phyloP scores from a whole-genome alignment of 2,329 filamentous ascomycete genomes.

The Diaporthe citriasiana region DNA sequence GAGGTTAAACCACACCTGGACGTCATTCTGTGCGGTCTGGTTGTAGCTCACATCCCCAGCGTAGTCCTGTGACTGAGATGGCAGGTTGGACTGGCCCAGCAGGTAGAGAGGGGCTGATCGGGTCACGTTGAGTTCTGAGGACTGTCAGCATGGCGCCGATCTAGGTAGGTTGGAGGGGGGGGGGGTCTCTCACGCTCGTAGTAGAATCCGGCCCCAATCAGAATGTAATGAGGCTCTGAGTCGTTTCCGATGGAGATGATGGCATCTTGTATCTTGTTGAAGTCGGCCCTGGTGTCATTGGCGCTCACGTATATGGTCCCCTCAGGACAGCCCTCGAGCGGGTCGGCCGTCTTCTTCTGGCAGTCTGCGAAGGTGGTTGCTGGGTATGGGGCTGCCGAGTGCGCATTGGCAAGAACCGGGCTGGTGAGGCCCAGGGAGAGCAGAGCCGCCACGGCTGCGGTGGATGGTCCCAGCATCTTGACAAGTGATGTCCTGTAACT shows the following conservation, averaged over 20 bases:
- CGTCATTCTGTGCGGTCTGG: conserved; percentile 56
- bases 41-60: conserved; percentile 60
- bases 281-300: conserved; percentile 52
- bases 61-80: conserved; percentile 51
- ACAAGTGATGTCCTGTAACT: not conserved
- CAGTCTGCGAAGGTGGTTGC: conserved; percentile 50
- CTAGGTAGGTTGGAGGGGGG: too few species aligned
- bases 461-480: conserved; percentile 36
- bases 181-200: conserved; percentile 59
- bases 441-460: conserved; percentile 39
- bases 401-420: conserved; percentile 40
- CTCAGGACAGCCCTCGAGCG: conserved; percentile 55
- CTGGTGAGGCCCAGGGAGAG: conserved; percentile 27
- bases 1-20: conserved; percentile 71
- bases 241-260: conserved; percentile 58
- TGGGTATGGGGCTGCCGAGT: conserved; percentile 43
- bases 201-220: conserved; percentile 73
- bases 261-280: conserved; percentile 57
- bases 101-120: conserved; percentile 72
- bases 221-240: conserved; percentile 64
- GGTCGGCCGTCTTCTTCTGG: conserved; percentile 51
- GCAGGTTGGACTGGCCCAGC: conserved; percentile 67
- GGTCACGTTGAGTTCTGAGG: conserved; percentile 71
- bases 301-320: conserved; percentile 59
- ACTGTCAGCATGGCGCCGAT: not conserved